Conservation (phyloP, 2,329 filamentous ascomycete species). For the Metarhizium guizhouense region DNA sequence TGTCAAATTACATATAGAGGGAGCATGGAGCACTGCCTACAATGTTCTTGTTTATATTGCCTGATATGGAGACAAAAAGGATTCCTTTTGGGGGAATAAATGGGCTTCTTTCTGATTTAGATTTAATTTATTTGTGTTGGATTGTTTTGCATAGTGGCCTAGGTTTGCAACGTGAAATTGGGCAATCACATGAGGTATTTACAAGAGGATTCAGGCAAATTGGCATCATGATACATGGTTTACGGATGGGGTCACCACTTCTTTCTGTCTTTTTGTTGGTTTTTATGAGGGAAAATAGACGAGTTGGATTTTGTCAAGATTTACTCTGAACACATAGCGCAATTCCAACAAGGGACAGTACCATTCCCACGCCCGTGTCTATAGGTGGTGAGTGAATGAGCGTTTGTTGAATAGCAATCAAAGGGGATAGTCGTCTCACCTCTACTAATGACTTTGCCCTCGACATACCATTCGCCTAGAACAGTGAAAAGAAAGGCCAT, state of each 20-base stretch:
- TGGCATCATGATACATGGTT: not conserved
- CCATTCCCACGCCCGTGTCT: slow-evolving; percentile 83
- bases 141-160: not conserved
- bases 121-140: not conserved
- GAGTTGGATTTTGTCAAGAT: slow-evolving; percentile 14
- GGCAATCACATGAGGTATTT: slow-evolving; percentile 3
- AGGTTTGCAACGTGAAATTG: slow-evolving; percentile 2
- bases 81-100: too few species aligned
- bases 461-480: slow-evolving; percentile 88
- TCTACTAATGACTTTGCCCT: slow-evolving; percentile 79
- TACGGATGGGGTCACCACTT: not conserved
- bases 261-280: not conserved
- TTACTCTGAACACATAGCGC: slow-evolving; percentile 73
- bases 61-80: not conserved
- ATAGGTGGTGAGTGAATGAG: not conserved
- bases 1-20: slow-evolving; percentile 1
- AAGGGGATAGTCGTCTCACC: slow-evolving; percentile 25
- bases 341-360: slow-evolving; percentile 69
- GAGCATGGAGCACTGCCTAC: not conserved
- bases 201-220: not conserved
- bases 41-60: too few species aligned
- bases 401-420: not conserved
- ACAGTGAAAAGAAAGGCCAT: slow-evolving; percentile 95
- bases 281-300: not conserved
- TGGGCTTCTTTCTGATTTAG: not conserved